Evolutionary conservation across 805 yeast genomes (phyloP), one percentile per base, ranked within the genome.

Genomic region (Candida glaebosa): DNA sequence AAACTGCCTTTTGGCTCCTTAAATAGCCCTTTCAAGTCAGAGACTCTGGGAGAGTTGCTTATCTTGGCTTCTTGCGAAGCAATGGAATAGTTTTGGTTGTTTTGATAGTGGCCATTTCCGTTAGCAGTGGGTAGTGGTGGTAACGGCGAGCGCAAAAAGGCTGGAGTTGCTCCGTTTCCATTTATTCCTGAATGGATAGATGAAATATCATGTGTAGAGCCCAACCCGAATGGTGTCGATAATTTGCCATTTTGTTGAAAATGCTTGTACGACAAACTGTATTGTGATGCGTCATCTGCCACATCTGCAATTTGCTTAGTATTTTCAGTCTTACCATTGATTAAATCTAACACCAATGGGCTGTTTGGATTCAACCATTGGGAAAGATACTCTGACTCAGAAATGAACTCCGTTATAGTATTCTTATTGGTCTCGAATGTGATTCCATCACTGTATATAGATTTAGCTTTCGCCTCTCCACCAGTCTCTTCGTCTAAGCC

Each of bases 141-240:
- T 14, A 35, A 35, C 5, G 38, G 16, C 8, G 24, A 12, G 6
- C 31, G 38, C 20, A 35, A 35, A 14, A 24, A 24, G 7, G 31
- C 38, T 24, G 38, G 38, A 10, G 19, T 15, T 7, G 10, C 15
- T 8, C 37, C 37, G 15, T 14, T 35, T 15, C 31, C 19, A 40
- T 39, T 22, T 41, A 61, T 42, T 33, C 66, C 73, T 2, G 71
- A 64, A 41, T 67, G 69, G 34, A 69, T 69, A 3, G 72, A 65
- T 4, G 63, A 54, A 17, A 69, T 69, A 43, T 69, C 75, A 30
- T 61, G 61, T 9, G 66, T 63, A n/a, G 57, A 64, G 9, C 75
- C 75, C 31, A 69, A 48, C 1, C 75, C 75, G 17, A n/a, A 35
- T 24, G 38, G 10, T n/a, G 18, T 12, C 7, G 31, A 14, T 5